Conservation (phyloP, 2,329 filamentous ascomycete genomes). For the Myotisia sp. region DNA sequence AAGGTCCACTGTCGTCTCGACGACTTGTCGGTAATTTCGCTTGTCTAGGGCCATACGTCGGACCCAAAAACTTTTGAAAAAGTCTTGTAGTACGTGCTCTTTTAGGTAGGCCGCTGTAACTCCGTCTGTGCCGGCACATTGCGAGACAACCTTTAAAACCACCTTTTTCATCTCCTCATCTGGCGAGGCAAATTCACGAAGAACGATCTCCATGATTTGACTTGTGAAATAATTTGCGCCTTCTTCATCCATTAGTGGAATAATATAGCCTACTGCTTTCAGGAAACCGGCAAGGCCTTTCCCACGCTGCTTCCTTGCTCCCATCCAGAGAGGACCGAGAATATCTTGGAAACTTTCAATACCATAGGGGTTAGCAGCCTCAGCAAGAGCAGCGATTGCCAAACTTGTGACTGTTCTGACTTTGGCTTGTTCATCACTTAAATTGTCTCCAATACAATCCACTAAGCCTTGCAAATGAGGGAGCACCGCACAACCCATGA, state of each 20-base stretch:
- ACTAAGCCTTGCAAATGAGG: conserved; percentile 92
- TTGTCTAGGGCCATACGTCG: conserved; percentile 93
- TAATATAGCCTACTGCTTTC: conserved; percentile 95
- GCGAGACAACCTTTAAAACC: conserved; percentile 89
- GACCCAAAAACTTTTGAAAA: conserved; percentile 99
- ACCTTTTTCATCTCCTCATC: conserved; percentile 99
- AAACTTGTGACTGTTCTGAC: conserved; percentile 91
- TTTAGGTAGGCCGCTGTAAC: conserved; percentile 91
- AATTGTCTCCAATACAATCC: conserved; percentile 87
- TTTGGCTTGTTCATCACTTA: conserved; percentile 96
- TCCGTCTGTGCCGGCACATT: conserved; percentile 86
- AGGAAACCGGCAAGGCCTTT: conserved; percentile 92
- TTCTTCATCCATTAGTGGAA: conserved; percentile 97
- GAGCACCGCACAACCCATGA: conserved; percentile 95
- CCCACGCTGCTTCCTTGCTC: conserved; percentile 85
- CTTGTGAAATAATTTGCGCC: conserved; percentile 98
- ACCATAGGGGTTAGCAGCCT: conserved; percentile 94
- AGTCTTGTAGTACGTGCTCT: conserved; percentile 85
- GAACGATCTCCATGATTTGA: conserved; percentile 96
- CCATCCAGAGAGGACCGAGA: conserved; percentile 91
- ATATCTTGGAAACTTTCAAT: conserved; percentile 99
- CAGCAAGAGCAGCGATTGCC: conserved; percentile 84
- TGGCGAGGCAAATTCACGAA: conserved; percentile 88
- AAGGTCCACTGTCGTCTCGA: conserved; percentile 93
- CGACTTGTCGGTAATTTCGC: conserved; percentile 93